Percentiles rank a stretch among this genome's conserved stretches.
phyloP scores from a whole-genome alignment of 2,329 filamentous ascomycete species.

The Dactylellina sp. region DNA sequence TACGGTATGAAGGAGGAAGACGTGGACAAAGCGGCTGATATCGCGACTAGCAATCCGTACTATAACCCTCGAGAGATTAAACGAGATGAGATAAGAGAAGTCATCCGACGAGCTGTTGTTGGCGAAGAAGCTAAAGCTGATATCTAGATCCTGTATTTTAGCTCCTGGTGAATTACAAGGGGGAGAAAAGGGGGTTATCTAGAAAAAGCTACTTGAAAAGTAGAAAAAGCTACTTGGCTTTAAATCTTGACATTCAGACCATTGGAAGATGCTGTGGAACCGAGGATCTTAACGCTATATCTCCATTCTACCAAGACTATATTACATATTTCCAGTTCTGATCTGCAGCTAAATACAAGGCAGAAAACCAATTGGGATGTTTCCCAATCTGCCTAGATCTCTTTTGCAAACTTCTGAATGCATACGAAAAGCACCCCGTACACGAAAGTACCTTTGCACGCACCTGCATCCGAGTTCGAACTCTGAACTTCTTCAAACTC shows the following conservation, averaged over 20 bases:
- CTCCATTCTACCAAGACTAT: slow-evolving; percentile 8
- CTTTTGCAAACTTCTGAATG: slow-evolving; percentile 19
- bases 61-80: slow-evolving; percentile 72
- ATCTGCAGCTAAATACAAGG: not conserved
- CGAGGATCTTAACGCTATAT: slow-evolving; percentile 25
- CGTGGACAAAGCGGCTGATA: slow-evolving; percentile 72
- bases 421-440: not conserved
- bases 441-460: slow-evolving; percentile 12
- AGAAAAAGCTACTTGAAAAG: not conserved
- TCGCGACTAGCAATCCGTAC: slow-evolving; percentile 71
- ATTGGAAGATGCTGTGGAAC: slow-evolving; percentile 21
- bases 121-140: slow-evolving; percentile 71
- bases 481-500: slow-evolving; percentile 18
- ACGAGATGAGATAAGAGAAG: slow-evolving; percentile 68
- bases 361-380: slow-evolving; percentile 53
- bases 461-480: slow-evolving; percentile 3
- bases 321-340: not conserved
- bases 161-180: slow-evolving; percentile 3
- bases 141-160: slow-evolving; percentile 63
- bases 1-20: slow-evolving; percentile 72
- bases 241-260: not conserved
- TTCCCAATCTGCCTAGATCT: slow-evolving; percentile 36
- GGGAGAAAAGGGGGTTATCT: slow-evolving; percentile 1
- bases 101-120: slow-evolving; percentile 72
- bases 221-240: slow-evolving; percentile 15